Base-by-base conservation (phyloP, 192 early-diverging fungal genomes). In the Podila minutissima region DNA sequence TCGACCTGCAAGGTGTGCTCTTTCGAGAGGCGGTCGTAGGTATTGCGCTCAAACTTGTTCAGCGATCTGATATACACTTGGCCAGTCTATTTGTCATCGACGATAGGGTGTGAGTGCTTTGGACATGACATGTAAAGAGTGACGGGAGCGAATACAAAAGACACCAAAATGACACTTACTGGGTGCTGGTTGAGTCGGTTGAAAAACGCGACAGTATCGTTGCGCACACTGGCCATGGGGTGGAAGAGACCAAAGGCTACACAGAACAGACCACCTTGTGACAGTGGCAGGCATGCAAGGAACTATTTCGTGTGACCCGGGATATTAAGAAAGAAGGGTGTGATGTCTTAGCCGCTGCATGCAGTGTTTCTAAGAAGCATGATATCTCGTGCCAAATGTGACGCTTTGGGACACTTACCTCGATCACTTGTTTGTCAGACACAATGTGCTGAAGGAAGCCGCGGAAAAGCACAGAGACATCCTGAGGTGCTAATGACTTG, bases 161-260 rank as follows among this genome's bases (percentile, higher is more conserved):
- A n/a, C 20, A 38, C 12, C 1, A 22, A 15, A 0, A 5, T n/a
- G 3, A 12, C 29, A 58, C 86, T 76, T 85, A 90, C 87, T 19
- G 85, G 87, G 81, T 96, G 92, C 31, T 89, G 73, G 63, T 91
- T 86, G 61, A 97, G 82, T 58, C 92, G 85, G 24, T 90, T 86
- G 37, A 97, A 92, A n/a, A 97, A 82, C 35, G 91, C 82, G 22
- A 94, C 88, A 2, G 93, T 91, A 51, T 93, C 89, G 24, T 85
- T 65, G 35, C 94, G 82, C 15, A 95, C 92, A 24, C 83, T 87
- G 19, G 86, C 83, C 24, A 92, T 84, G 8, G 91, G 91, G 70
- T 94, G 92, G 78, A 94, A 95, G 58, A 96, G 85, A 8, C 96
- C 96, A 38, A 88, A 84, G 20, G 92, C 93, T n/a, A 97, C 72